Evolutionary conservation across 805 yeast genomes (phyloP), one percentile per base, ranked within the genome.

Genomic region (Zygotorulaspora danielsina): DNA sequence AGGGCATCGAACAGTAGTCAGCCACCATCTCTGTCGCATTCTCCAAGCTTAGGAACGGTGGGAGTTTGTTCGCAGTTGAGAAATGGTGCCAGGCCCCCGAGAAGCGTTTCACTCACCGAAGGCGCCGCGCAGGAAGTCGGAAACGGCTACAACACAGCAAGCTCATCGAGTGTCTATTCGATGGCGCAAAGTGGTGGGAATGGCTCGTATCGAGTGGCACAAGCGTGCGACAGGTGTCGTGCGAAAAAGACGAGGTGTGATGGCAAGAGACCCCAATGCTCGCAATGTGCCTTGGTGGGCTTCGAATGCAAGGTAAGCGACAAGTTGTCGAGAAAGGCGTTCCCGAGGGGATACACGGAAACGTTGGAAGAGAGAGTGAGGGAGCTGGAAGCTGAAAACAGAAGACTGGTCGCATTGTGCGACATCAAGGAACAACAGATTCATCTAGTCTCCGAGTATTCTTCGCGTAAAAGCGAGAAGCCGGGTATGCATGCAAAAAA

Each of bases 311-410:
- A 81, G 41, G 83, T 86, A n/a, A 79, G 89, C 12, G 96, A 88
- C 57, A 81, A 82, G 50, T 68, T 88, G n/a, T 76, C 89, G 1
- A 72, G 96, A 42, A 70, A 89, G 46, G 90, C 95, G 0, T 88
- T 81, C 54, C 96, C 96, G 0, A 72, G 94, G 57, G 96, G 96
- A 0, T 88, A 88, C 54, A 88, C 96, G 0, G 96, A 88, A 63
- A 80, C 88, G 2, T 61, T 88, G 38, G 97, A 88, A 57, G 94
- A 86, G 54, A 69, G 95, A 36, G 80, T 88, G n/a, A 69, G 96
- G 35, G 93, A 83, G 55, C 69, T 89, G 16, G 95, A 87, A 59
- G 75, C 81, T 3, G 95, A 87, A 53, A 86, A 85, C 58, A 76
- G 78, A 47, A 73, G 83, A 53, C 62, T 88, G 19, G 69, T 74